Conservation (phyloP, 805 yeast species). For the Saccharomycopsis oosterbeekiorum region DNA sequence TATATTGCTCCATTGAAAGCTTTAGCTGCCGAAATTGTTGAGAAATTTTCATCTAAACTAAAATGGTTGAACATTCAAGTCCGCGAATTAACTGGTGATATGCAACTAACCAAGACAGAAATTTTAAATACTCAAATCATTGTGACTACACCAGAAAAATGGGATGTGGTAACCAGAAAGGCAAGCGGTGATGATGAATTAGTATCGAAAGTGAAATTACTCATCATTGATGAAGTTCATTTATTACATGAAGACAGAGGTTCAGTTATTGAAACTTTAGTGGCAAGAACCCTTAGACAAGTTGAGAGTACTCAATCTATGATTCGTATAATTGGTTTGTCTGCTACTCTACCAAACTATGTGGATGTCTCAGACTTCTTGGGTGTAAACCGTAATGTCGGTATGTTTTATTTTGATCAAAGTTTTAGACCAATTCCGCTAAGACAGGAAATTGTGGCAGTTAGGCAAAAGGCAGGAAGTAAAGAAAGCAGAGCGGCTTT, state of each 20-base stretch:
- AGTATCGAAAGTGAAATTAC: conserved; percentile 70
- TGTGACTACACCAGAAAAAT: conserved; percentile 92
- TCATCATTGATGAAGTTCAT: conserved; percentile 95
- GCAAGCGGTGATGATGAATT: conserved; percentile 81
- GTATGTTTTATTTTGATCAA: conserved; percentile 91
- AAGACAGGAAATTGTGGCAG: conserved; percentile 81
- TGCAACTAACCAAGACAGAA: conserved; percentile 80
- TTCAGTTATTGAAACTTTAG: conserved; percentile 90
- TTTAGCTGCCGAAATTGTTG: conserved; percentile 92
- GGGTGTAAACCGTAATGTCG: conserved; percentile 81
- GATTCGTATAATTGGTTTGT: conserved; percentile 88
- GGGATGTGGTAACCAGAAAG: conserved; percentile 97
- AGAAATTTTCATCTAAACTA: conserved; percentile 68
- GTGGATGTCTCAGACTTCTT: conserved; percentile 91
- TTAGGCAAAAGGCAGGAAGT: conserved; percentile 75
- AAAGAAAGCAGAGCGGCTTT: conserved; percentile 57
- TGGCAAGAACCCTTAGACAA: conserved; percentile 88
- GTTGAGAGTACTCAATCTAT: conserved; percentile 90
- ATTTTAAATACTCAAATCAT: conserved; percentile 75
- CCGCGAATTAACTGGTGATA: conserved; percentile 87
- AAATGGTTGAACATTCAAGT: conserved; percentile 82
- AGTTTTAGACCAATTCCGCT: conserved; percentile 91
- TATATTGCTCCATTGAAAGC: conserved; percentile 94
- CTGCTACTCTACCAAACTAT: conserved; percentile 89
- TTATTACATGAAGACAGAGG: conserved; percentile 96